phyloP scores from a whole-genome alignment of 2,329 filamentous ascomycete species.

The Colletotrichum truncatum region DNA sequence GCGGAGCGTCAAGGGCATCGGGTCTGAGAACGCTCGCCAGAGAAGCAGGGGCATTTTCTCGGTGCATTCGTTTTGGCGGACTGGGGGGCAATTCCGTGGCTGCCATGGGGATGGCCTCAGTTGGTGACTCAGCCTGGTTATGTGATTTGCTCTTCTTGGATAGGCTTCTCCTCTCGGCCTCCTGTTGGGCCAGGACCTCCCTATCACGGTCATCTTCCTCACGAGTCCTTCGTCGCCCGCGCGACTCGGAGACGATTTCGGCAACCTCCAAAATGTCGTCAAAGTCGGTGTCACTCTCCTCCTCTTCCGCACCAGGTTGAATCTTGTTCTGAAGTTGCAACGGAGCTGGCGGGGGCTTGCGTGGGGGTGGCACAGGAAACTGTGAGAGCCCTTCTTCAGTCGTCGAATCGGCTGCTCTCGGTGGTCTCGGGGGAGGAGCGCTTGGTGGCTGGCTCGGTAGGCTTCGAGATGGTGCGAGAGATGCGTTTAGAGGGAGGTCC shows the following conservation, averaged over 20 bases:
- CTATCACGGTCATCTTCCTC: constrained; percentile 87
- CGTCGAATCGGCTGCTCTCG: constrained; percentile 53
- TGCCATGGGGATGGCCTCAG: constrained; percentile 44
- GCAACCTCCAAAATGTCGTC: constrained; percentile 79
- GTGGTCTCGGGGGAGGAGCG: constrained; percentile 61
- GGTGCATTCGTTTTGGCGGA: constrained; percentile 44
- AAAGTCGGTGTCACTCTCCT: constrained; percentile 82
- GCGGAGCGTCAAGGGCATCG: constrained; percentile 44
- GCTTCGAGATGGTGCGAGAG: constrained; percentile 65
- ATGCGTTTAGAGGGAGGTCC: constrained; percentile 60
- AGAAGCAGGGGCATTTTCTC: constrained; percentile 55
- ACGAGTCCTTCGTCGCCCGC: constrained; percentile 84
- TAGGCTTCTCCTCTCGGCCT: constrained; percentile 75
- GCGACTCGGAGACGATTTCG: constrained; percentile 66
- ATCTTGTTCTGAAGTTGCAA: constrained; percentile 70
- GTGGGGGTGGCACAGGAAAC: constrained; percentile 69
- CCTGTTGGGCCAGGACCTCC: constrained; percentile 72
- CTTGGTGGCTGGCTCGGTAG: constrained; percentile 61
- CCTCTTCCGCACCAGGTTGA: constrained; percentile 59
- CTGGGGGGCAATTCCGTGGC: constrained; percentile 46
- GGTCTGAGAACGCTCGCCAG: constrained; percentile 61
- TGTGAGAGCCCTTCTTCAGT: constrained; percentile 55
- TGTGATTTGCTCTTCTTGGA: constrained; percentile 77
- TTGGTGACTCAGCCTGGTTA: constrained; percentile 50
- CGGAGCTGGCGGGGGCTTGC: constrained; percentile 88